phyloP scores from a whole-genome alignment of 495 filamentous ascomycete genomes.

The Penicillium macrosclerotiorum region DNA sequence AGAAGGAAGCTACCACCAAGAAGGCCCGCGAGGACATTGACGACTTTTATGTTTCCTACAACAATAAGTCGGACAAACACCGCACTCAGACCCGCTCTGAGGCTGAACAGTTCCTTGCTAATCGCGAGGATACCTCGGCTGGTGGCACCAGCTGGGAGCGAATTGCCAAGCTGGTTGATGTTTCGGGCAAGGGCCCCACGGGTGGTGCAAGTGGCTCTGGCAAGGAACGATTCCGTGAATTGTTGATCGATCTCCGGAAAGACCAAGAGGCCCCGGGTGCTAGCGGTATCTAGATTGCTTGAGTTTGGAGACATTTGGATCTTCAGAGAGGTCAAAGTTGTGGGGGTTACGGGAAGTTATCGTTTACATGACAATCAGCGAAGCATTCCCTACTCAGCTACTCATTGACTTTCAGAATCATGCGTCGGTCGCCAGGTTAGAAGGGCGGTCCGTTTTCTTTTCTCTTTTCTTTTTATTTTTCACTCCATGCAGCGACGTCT shows the following conservation, averaged over 20 bases:
- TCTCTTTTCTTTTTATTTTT: conserved; percentile 29
- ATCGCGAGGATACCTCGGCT: conserved; percentile 83
- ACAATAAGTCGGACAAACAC: conserved; percentile 90
- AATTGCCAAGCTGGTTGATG: conserved; percentile 92
- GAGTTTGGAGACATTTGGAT: neutral
- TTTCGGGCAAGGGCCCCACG: conserved; percentile 87
- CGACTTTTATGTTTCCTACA: conserved; percentile 99
- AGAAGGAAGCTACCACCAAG: conserved; percentile 77
- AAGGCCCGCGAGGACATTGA: conserved; percentile 89
- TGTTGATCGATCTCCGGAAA: conserved; percentile 84
- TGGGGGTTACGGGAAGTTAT: conserved; percentile 1
- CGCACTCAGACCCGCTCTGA: conserved; percentile 82
- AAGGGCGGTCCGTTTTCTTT: conserved; percentile 25
- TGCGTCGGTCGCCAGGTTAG: conserved; percentile 11
- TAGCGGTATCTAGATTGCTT: conserved; percentile 37
- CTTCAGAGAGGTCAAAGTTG: conserved; percentile 2
- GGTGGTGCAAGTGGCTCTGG: conserved; percentile 83
- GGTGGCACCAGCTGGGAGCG: conserved; percentile 98
- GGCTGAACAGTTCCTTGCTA: conserved; percentile 90
- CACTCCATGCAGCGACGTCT: conserved; percentile 30
- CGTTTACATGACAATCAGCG: neutral
- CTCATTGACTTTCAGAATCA: conserved; percentile 14
- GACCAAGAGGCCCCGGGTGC: conserved; percentile 92
- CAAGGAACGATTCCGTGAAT: conserved; percentile 92
- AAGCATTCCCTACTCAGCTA: neutral